A percentile compares a stretch with the other conserved stretches of the same genome.
Conservation (phyloP, 768 basidiomycete genomes). For the Rhodotorula toruloides region DNA sequence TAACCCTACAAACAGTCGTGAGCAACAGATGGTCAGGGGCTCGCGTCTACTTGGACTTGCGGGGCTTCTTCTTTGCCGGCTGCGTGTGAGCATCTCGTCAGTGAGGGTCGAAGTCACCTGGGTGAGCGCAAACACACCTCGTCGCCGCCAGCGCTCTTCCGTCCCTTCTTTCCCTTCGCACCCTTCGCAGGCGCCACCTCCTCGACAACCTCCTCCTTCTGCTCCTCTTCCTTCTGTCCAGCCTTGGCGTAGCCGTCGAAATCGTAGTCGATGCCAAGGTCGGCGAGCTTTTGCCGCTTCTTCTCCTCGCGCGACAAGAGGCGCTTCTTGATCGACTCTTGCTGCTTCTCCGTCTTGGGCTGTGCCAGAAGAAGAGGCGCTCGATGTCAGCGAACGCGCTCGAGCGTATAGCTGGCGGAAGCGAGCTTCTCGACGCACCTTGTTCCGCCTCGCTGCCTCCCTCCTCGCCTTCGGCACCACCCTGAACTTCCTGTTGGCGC, state of each 20-base stretch:
- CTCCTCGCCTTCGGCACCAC: constrained; percentile 55
- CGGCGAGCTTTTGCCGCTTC: constrained; percentile 71
- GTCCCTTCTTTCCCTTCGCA: constrained; percentile 20
- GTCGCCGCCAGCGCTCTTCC: constrained; percentile 30
- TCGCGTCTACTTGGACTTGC: constrained; percentile 3
- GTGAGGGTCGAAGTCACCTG: not conserved
- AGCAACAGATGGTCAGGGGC: not conserved
- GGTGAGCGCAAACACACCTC: constrained; percentile 10
- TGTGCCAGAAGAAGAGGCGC: constrained; percentile 42
- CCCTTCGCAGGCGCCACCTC: constrained; percentile 19
- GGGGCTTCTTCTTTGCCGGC: constrained; percentile 18
- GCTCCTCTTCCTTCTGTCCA: constrained; percentile 37
- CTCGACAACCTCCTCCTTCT: constrained; percentile 21
- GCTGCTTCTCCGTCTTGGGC: constrained; percentile 69
- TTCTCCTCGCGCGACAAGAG: constrained; percentile 70
- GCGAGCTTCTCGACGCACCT: constrained; percentile 53
- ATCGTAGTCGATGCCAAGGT: constrained; percentile 79
- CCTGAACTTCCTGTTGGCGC: constrained; percentile 90
- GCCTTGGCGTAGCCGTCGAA: constrained; percentile 68
- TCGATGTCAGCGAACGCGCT: not conserved
- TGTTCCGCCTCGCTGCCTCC: constrained; percentile 64
- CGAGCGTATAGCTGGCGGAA: not conserved
- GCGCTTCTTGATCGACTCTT: constrained; percentile 60
- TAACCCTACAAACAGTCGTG: no score
- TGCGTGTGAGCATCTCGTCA: not conserved